Base-by-base conservation (phyloP, 2,329 filamentous ascomycete species). In the Rachicladosporium sp. region DNA sequence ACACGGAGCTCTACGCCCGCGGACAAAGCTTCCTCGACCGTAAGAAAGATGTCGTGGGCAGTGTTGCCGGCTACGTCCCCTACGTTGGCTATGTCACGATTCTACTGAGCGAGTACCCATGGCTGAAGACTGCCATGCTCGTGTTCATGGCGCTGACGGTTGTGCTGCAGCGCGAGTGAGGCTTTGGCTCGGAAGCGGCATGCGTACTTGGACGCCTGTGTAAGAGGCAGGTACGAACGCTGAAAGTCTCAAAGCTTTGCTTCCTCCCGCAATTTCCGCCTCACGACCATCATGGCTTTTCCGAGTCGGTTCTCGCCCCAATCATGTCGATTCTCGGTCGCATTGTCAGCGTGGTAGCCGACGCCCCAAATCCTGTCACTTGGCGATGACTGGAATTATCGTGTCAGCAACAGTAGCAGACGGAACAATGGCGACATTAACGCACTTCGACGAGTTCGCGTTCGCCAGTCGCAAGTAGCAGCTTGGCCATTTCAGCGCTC, bases 41-140 rank as follows among this genome's bases (percentile, higher is more conserved):
- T 43, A 43, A 44, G 27, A 74, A 82, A 57, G 89, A 96, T 57
- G 88, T 98, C 41, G 85, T 98, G 42, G 91, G 91, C 34, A 93
- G 83, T 50, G 91, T 96, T 5, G 70, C 91, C 8, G 91, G 76
- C 30, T 98, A 93, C 60, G 79, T 96, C 42, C 91, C 91, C 0
- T 93, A 91, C 54, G 87, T 96, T 10, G 91, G 91, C 49, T 96
- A 96, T 57, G 88, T 96, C 34, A 98, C 91, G 2, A 98, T 98
- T 52, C 69, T 96, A 62, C 69, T 98, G 46, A 91, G 84, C 46
- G 91, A 98, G 61, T 80, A 98, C 59, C 91, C 91, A 4, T 96
- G 89, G 89, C 62, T 96, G 52, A 98, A 98, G 74, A 93, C 85
- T 33, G 89, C 80, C 19, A 84, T 96, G 79, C 63, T 98, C 55